Percentiles rank a stretch among this genome's conserved stretches.
These are phyloP conservation scores for Chalaropsis thielavioides DNA, from an alignment of 2,329 filamentous ascomycete species.

Conservation along the genomic window DNA sequence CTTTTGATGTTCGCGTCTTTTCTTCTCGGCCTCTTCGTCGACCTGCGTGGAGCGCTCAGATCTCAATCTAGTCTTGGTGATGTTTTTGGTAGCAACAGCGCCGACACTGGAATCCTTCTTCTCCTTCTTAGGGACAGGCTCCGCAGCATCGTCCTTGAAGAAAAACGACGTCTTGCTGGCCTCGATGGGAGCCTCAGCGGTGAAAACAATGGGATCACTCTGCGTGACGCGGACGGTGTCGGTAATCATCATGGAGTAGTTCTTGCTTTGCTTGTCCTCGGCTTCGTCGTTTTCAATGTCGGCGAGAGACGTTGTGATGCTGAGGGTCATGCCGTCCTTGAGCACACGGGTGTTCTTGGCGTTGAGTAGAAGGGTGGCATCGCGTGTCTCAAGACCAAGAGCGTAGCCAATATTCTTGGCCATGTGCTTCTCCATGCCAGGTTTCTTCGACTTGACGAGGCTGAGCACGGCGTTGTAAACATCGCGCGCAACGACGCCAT, in stretches of 20 bases:
- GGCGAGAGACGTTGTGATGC: slow-evolving; percentile 75
- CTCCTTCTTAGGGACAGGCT: slow-evolving; percentile 76
- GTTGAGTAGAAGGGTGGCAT: slow-evolving; percentile 69
- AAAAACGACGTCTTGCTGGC: slow-evolving; percentile 95
- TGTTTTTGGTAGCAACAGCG: slow-evolving; percentile 85
- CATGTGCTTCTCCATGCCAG: slow-evolving; percentile 89
- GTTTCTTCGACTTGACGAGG: slow-evolving; percentile 77
- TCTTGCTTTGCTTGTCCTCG: slow-evolving; percentile 78
- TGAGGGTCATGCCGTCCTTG: slow-evolving; percentile 95
- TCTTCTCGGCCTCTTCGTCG: slow-evolving; percentile 79
- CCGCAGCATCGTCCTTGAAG: slow-evolving; percentile 88
- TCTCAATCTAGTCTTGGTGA: slow-evolving; percentile 81
- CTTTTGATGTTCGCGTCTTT: slow-evolving; percentile 81
- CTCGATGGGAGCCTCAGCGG: slow-evolving; percentile 79
- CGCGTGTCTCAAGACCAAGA: slow-evolving; percentile 82
- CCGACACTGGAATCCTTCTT: slow-evolving; percentile 73
- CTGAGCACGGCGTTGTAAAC: slow-evolving; percentile 76
- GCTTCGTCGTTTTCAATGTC: slow-evolving; percentile 78
- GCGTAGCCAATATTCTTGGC: slow-evolving; percentile 83
- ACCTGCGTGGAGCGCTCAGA: slow-evolving; percentile 79
- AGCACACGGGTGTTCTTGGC: slow-evolving; percentile 70
- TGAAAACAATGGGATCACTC: slow-evolving; percentile 75
- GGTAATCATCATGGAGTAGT: slow-evolving; percentile 77
- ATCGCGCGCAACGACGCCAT: slow-evolving; percentile 75
- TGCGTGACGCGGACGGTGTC: slow-evolving; percentile 83